Evolutionary conservation across 2,329 filamentous ascomycete species (phyloP), one percentile per base, ranked within the genome.

Genomic region (Penicillium glabrum): DNA sequence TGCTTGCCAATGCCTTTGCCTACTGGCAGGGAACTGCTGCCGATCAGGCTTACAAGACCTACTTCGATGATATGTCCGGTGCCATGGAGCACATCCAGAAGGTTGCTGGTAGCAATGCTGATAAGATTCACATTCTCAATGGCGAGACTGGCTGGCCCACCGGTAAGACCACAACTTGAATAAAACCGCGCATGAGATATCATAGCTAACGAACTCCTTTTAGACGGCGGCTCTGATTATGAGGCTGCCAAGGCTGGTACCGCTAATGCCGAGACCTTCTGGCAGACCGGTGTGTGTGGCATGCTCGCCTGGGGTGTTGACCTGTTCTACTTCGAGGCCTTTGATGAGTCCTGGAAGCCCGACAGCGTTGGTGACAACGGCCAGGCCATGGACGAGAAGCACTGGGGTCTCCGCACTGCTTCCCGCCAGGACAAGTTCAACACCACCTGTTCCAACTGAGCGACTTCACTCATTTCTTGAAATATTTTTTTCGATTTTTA

Each of bases 311-410:
- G 85, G 84, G 85, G 85, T 58, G 80, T 86, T 61, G 88, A 89
- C 66, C 83, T 86, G 54, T 90, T 90, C 77, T 88, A 84, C 75
- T 90, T 90, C 64, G 87, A 90, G 79, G 87, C 87, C 44, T 89
- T 88, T 65, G 87, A 89, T 65, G 88, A 90, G 82, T 78, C 82
- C 57, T 89, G 86, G 85, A 90, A 90, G 83, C 86, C 87, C 53
- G 72, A 79, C 45, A 83, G 81, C 62, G 74, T 82, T 59, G 87
- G 88, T 66, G 82, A 88, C 69, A 84, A 86, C 67, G 87, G 87
- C 61, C 73, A 82, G 62, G 73, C 77, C 11, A 82, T 80, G 47
- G 83, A 87, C 66, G 87, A 90, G 81, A 86, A 82, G 35, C 82
- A 87, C 66, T 90, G 88, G 88, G 87, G 88, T 66, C 83, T 85